Evolutionary conservation across 257 asterid genomes (phyloP).

Genomic region (Capsicum baccatum): DNA sequence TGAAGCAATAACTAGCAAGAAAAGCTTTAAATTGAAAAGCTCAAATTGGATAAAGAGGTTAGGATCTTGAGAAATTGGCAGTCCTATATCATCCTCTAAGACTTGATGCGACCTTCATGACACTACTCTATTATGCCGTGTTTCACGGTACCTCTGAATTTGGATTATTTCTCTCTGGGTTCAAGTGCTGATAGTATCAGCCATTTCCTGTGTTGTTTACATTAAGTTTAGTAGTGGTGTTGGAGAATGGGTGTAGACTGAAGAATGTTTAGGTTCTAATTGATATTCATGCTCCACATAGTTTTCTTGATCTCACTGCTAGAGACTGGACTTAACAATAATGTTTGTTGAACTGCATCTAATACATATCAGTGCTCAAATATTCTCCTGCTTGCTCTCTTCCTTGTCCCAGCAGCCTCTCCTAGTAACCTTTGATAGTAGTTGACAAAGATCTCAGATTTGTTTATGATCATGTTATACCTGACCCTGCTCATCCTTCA

Average conservation of each 20-base stretch:
- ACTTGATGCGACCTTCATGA: not conserved
- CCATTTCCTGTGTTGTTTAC: not conserved
- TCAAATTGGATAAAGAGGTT: not conserved
- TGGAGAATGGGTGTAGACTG: not conserved
- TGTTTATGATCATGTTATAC: no score
- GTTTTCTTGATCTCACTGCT: no score
- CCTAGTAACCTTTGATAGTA: no score
- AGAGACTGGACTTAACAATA: no score
- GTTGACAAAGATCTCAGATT: no score
- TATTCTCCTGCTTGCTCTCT: no score
- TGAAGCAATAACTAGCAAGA: not conserved
- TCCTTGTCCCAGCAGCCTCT: no score
- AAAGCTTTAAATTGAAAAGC: not conserved
- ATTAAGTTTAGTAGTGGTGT: not conserved
- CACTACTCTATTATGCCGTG: not conserved
- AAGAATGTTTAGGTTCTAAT: constrained; percentile 5
- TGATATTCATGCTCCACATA: not conserved
- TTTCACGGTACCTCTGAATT: not conserved
- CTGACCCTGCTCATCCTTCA: no score
- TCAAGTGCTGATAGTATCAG: not conserved
- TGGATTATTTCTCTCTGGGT: not conserved
- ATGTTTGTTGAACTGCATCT: no score
- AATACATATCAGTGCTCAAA: no score
- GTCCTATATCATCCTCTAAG: not conserved
- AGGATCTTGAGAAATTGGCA: not conserved